A percentile compares a stretch with the other conserved stretches of the same genome.
These are phyloP conservation scores for Neurospora sp. DNA, from an alignment of 495 filamentous ascomycete species.

Conservation along the genomic window DNA sequence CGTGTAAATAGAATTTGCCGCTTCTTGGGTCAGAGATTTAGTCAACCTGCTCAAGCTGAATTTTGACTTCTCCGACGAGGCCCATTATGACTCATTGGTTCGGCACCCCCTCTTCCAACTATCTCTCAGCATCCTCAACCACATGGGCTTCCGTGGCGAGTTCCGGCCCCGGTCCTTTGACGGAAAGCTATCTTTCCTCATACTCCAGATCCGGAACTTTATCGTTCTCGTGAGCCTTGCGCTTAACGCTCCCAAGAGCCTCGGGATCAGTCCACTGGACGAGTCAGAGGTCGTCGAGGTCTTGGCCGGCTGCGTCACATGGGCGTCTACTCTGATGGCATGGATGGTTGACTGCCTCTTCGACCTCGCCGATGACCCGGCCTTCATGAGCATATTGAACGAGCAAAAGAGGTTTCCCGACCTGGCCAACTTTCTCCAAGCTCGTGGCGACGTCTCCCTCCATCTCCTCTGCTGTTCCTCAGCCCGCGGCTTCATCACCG, in stretches of 20 bases:
- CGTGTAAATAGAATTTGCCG: conserved; percentile 31
- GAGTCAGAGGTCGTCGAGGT: conserved; percentile 53
- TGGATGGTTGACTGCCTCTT: conserved; percentile 62
- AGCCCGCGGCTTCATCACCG: conserved; percentile 59
- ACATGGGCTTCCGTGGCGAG: conserved; percentile 55
- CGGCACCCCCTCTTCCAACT: conserved; percentile 56
- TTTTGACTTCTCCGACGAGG: conserved; percentile 60
- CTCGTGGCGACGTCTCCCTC: conserved; percentile 46
- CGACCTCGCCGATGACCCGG: conserved; percentile 45
- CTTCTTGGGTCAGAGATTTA: conserved; percentile 50
- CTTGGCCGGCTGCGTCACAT: conserved; percentile 47
- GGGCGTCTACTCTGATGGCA: conserved; percentile 58
- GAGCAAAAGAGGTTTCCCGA: conserved; percentile 38
- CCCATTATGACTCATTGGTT: conserved; percentile 60
- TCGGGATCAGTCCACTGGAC: conserved; percentile 44
- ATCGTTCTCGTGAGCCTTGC: conserved; percentile 56
- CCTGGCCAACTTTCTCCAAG: conserved; percentile 32
- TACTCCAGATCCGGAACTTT: conserved; percentile 61
- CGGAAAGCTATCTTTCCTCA: conserved; percentile 64
- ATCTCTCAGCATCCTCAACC: conserved; percentile 59
- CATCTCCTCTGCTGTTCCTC: conserved; percentile 64
- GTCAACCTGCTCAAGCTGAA: conserved; percentile 55
- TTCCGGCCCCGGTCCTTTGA: conserved; percentile 47
- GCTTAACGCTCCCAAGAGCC: conserved; percentile 33
- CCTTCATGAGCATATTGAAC: conserved; percentile 32